phyloP scores from a whole-genome alignment of 306 rosid species.

The Betula pendula region DNA sequence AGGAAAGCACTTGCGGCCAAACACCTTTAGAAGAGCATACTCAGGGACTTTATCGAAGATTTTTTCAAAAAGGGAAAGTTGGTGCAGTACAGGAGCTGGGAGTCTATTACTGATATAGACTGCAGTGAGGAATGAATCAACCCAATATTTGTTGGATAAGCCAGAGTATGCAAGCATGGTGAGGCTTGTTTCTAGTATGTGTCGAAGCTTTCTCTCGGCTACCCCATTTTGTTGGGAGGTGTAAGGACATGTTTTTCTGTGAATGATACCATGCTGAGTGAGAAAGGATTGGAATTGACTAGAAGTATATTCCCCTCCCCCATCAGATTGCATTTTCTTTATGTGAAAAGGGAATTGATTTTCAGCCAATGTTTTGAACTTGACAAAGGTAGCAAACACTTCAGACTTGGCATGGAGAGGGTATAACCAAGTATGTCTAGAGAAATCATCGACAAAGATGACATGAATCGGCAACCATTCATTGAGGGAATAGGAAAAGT shows the following conservation, averaged over 20 bases:
- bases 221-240: neutral
- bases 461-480: neutral
- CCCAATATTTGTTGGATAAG: neutral
- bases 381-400: no score
- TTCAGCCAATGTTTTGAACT: neutral
- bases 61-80: no score
- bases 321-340: neutral
- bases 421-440: no score
- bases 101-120: neutral
- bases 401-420: no score
- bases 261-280: neutral
- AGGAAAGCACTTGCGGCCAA: no score
- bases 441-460: neutral
- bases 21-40: no score
- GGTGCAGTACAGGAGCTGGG: no score
- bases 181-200: neutral
- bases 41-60: no score
- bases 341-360: no score
- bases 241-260: neutral
- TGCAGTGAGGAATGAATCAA: neutral
- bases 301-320: neutral
- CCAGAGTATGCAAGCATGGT: neutral
- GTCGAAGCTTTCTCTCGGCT: neutral
- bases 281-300: neutral
- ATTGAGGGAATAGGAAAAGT: neutral